Conservation (phyloP, 768 basidiomycete species). For the Chalciporus piperatus region DNA sequence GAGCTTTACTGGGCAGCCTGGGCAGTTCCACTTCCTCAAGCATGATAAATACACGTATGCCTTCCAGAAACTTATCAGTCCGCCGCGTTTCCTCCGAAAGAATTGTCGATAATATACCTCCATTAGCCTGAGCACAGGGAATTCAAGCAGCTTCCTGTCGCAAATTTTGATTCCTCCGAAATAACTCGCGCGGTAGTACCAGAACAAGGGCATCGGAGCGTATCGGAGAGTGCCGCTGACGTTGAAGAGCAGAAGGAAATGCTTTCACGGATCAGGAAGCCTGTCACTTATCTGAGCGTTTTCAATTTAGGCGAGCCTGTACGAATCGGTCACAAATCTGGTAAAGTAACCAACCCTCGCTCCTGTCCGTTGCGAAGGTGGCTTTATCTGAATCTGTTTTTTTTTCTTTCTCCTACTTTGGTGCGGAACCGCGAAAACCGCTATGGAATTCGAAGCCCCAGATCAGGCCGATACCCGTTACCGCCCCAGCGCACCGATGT, state of each 20-base stretch:
- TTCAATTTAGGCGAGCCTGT: conserved; percentile 3
- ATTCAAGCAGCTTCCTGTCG: background rate
- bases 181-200: background rate
- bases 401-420: background rate
- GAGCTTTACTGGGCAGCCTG: background rate
- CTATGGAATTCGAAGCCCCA: conserved; percentile 10
- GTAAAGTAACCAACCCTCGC: conserved; percentile 1
- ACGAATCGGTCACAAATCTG: background rate
- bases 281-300: background rate
- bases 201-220: background rate
- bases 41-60: background rate
- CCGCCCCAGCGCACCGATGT: background rate
- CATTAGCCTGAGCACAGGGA: background rate
- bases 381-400: background rate
- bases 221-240: conserved; percentile 19
- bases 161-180: background rate
- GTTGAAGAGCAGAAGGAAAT: conserved; percentile 3
- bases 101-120: conserved; percentile 4
- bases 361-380: background rate
- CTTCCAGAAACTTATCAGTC: conserved; percentile 9
- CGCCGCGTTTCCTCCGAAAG: conserved; percentile 20
- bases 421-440: conserved; percentile 15
- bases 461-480: conserved; percentile 10
- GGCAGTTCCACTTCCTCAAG: conserved; percentile 12
- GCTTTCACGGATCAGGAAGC: conserved; percentile 24